A percentile compares a stretch with the other conserved stretches of the same genome.
These are phyloP conservation scores for Nakataea oryzae DNA, from an alignment of 2,329 filamentous ascomycete species.

Conservation along the genomic window DNA sequence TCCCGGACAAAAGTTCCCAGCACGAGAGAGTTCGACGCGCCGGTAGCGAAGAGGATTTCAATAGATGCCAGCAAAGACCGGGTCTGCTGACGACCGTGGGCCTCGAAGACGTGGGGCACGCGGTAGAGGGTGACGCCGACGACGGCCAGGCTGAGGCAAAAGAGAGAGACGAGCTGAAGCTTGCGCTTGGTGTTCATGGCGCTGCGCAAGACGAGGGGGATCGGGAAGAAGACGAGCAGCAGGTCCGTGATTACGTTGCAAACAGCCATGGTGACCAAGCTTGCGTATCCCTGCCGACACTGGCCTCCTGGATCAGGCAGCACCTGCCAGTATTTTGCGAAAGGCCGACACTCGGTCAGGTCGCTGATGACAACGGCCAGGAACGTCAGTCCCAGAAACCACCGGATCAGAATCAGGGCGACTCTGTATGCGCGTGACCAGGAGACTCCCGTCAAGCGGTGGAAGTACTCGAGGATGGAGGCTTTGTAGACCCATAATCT, in stretches of 20 bases:
- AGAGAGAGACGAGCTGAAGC: slow-evolving; percentile 66
- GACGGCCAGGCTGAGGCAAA: slow-evolving; percentile 73
- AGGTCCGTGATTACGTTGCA: slow-evolving; percentile 85
- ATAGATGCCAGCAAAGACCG: slow-evolving; percentile 82
- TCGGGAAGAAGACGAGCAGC: slow-evolving; percentile 76
- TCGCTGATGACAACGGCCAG: slow-evolving; percentile 71
- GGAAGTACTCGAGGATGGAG: slow-evolving; percentile 85
- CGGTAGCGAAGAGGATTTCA: slow-evolving; percentile 81
- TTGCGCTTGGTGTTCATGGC: slow-evolving; percentile 70
- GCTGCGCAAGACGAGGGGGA: slow-evolving; percentile 75
- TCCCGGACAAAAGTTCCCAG: slow-evolving; percentile 90
- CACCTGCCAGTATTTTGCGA: slow-evolving; percentile 68
- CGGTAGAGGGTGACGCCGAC: slow-evolving; percentile 73
- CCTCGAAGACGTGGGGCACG: slow-evolving; percentile 64
- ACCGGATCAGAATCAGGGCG: slow-evolving; percentile 61
- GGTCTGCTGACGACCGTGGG: slow-evolving; percentile 68
- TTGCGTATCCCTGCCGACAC: slow-evolving; percentile 79
- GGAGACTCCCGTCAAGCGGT: slow-evolving; percentile 69
- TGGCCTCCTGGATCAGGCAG: slow-evolving; percentile 74
- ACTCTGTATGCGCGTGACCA: slow-evolving; percentile 71
- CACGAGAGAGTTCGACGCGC: slow-evolving; percentile 79
- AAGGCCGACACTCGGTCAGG: slow-evolving; percentile 72
- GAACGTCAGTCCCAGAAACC: slow-evolving; percentile 70
- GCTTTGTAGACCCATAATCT: slow-evolving; percentile 90
- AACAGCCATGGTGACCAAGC: slow-evolving; percentile 81